A percentile compares a stretch with the other conserved stretches of the same genome.
Conservation (phyloP, 202 grass and related monocot genomes). For the Carex arenaria region DNA sequence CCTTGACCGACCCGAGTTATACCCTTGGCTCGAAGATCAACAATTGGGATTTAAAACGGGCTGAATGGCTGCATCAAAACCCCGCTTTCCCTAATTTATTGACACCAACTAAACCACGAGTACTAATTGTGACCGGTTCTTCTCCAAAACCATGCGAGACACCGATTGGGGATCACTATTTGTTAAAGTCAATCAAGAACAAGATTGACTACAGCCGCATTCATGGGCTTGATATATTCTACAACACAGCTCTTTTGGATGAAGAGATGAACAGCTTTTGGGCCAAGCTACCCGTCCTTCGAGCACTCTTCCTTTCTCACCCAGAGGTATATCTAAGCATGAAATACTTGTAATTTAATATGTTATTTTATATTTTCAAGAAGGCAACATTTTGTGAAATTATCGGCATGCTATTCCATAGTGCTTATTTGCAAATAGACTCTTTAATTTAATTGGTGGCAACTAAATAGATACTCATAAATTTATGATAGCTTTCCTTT, state of each 20-base stretch:
- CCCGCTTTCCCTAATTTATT: slow-evolving; percentile 39
- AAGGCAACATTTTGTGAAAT: not conserved
- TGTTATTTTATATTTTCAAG: not conserved
- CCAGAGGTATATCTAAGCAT: slow-evolving; percentile 32
- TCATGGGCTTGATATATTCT: slow-evolving; percentile 79
- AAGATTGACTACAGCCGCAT: slow-evolving; percentile 93
- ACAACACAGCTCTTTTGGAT: slow-evolving; percentile 73
- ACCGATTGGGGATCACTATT: slow-evolving; percentile 62
- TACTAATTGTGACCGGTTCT: slow-evolving; percentile 77
- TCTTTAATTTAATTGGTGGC: not conserved
- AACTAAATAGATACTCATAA: not conserved
- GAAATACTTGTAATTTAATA: not conserved
- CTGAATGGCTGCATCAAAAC: slow-evolving; percentile 48
- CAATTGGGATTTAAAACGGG: slow-evolving; percentile 50
- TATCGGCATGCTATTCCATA: not conserved
- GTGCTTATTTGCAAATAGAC: not conserved
- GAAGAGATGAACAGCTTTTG: slow-evolving; percentile 68
- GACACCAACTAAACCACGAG: slow-evolving; percentile 34
- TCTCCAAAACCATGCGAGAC: slow-evolving; percentile 44
- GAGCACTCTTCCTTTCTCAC: slow-evolving; percentile 65
- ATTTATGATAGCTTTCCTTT: not conserved
- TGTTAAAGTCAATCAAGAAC: slow-evolving; percentile 84
- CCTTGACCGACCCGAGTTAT: slow-evolving; percentile 45
- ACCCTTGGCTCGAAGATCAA: slow-evolving; percentile 39
- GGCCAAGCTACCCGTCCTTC: slow-evolving; percentile 80